Evolutionary conservation across 2,329 filamentous ascomycete genomes (phyloP).

Genomic region (Phialophora macrospora): DNA sequence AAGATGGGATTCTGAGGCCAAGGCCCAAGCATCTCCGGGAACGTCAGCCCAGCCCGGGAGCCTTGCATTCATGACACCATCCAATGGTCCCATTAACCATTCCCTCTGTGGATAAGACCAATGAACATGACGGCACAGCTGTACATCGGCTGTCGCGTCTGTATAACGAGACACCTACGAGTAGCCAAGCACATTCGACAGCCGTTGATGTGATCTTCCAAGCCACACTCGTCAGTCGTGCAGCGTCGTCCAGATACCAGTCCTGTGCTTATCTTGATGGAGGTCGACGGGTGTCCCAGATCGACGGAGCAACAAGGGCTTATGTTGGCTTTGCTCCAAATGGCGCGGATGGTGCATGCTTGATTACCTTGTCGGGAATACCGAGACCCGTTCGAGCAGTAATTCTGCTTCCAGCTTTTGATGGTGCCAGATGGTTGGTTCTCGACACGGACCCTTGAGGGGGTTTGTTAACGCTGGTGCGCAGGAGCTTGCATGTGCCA

Average conservation of each 20-base stretch:
- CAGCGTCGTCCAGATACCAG: neutral
- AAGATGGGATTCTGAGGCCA: neutral
- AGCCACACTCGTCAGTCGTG: neutral
- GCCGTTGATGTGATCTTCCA: neutral
- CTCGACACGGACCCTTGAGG: neutral
- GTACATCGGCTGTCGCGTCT: neutral
- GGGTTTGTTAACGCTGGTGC: neutral
- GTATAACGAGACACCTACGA: neutral
- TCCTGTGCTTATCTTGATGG: neutral
- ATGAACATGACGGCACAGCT: neutral
- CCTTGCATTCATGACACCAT: neutral
- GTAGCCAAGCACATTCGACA: neutral
- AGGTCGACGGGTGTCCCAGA: neutral
- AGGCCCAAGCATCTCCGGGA: neutral
- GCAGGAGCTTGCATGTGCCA: neutral
- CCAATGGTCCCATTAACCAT: neutral
- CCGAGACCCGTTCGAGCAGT: neutral
- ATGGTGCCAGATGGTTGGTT: neutral
- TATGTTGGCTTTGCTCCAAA: neutral
- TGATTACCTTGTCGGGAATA: neutral
- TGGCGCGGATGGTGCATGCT: neutral
- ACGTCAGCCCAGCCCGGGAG: neutral
- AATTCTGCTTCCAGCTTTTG: neutral
- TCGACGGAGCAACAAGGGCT: neutral
- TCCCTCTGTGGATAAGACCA: neutral